phyloP scores from a whole-genome alignment of 1,284 basidiomycete genomes.

The Singerocomus inundabilis region DNA sequence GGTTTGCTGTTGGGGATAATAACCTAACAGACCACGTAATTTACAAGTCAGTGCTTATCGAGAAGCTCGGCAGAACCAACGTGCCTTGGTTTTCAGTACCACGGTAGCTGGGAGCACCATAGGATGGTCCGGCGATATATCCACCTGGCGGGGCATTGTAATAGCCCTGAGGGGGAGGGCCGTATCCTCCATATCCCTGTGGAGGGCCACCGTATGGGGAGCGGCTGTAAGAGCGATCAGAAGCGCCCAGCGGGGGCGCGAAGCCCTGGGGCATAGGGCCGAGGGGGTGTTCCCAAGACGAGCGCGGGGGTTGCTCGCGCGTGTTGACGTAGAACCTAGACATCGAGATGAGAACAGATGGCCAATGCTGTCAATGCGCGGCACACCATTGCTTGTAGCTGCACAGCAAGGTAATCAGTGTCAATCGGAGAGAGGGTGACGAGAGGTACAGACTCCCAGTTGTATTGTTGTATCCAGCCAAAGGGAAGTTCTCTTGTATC shows the following conservation, averaged over 20 bases:
- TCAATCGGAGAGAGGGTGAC: slow-evolving; percentile 13
- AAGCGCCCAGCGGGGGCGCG: slow-evolving; percentile 40
- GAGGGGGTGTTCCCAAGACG: slow-evolving; percentile 66
- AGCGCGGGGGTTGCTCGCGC: slow-evolving; percentile 53
- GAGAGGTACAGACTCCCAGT: slow-evolving; percentile 53
- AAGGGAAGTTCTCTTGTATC: slow-evolving; percentile 62
- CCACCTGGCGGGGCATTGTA: slow-evolving; percentile 20
- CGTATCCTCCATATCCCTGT: slow-evolving; percentile 21
- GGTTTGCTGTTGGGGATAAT: slow-evolving; percentile 10
- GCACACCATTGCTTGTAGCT: slow-evolving; percentile 70
- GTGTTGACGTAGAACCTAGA: slow-evolving; percentile 74
- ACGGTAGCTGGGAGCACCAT: slow-evolving; percentile 5
- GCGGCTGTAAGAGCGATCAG: slow-evolving; percentile 26
- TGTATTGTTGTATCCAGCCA: slow-evolving; percentile 71
- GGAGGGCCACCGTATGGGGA: slow-evolving; percentile 33
- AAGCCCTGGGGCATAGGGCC: slow-evolving; percentile 43
- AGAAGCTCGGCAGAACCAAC: not conserved
- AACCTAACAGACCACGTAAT: slow-evolving; percentile 11
- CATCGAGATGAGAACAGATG: not conserved
- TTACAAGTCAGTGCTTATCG: not conserved
- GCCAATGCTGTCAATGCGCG: not conserved
- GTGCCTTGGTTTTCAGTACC: slow-evolving; percentile 21
- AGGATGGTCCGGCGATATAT: slow-evolving; percentile 7
- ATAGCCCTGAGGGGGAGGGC: slow-evolving; percentile 24
- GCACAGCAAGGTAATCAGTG: slow-evolving; percentile 23